Evolutionary conservation across 768 basidiomycete species (phyloP).

Genomic region (Boletus coccyginus): DNA sequence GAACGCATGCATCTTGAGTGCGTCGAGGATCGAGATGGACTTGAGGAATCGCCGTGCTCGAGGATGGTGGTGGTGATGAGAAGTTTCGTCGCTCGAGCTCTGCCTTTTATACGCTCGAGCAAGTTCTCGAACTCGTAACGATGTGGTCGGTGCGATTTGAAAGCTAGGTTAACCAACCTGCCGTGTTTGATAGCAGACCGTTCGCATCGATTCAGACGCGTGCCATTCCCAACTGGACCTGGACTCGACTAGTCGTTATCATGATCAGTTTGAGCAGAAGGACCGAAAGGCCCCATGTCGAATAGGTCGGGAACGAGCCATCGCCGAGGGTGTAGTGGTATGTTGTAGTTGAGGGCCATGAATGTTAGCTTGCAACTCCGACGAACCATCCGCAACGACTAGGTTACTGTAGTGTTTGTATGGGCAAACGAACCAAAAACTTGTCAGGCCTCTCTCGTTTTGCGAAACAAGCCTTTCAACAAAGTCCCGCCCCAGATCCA

Average conservation of each 20-base stretch:
- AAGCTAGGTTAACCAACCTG: neutral
- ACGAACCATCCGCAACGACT: too few species aligned
- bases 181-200: slow-evolving; percentile 1
- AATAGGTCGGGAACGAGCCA: neutral
- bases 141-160: slow-evolving; percentile 4
- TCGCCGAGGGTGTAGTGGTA: neutral
- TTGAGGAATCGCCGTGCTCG: slow-evolving; percentile 17
- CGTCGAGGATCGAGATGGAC: slow-evolving; percentile 4
- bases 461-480: slow-evolving; percentile 38
- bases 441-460: slow-evolving; percentile 46
- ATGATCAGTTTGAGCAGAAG: neutral
- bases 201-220: neutral
- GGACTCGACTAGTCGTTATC: neutral
- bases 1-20: slow-evolving; percentile 22
- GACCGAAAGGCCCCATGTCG: neutral
- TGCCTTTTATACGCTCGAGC: slow-evolving; percentile 12
- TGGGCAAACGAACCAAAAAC: slow-evolving; percentile 41
- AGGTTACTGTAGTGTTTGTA: slow-evolving; percentile 1
- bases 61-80: neutral
- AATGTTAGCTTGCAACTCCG: neutral
- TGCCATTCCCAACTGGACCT: neutral
- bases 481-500: slow-evolving; percentile 1
- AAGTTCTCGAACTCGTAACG: neutral
- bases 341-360: neutral
- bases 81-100: neutral